These are phyloP conservation scores for Apiotrichum laibachii DNA, from an alignment of 1,284 basidiomycete genomes.

Conservation along the genomic window DNA sequence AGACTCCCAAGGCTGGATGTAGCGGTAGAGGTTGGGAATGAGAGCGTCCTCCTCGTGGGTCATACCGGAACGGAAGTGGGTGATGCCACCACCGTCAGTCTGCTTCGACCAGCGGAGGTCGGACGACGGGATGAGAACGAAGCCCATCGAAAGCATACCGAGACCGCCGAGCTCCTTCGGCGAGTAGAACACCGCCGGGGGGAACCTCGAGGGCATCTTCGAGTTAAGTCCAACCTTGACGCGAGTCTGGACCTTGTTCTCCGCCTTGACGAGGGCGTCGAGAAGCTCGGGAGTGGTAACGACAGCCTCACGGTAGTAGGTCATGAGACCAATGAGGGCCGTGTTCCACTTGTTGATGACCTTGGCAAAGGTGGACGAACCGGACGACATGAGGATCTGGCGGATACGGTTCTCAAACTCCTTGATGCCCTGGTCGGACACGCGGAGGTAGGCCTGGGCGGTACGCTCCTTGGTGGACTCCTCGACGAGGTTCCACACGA, in stretches of 20 bases:
- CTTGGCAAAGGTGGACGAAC: slow-evolving; percentile 98
- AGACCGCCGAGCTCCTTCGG: slow-evolving; percentile 95
- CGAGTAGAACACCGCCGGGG: slow-evolving; percentile 91
- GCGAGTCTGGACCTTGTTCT: slow-evolving; percentile 98
- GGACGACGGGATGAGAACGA: slow-evolving; percentile 95
- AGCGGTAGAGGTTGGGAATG: slow-evolving; percentile 96
- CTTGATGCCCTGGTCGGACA: slow-evolving; percentile 94
- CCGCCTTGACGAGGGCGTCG: slow-evolving; percentile 90
- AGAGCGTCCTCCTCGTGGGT: slow-evolving; percentile 90
- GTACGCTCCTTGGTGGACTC: slow-evolving; percentile 96
- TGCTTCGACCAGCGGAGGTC: slow-evolving; percentile 98
- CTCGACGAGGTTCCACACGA: slow-evolving; percentile 96
- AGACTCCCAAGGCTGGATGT: slow-evolving; percentile 97
- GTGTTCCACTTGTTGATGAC: slow-evolving; percentile 99
- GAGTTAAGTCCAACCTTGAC: slow-evolving; percentile 98
- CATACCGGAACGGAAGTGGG: slow-evolving; percentile 97
- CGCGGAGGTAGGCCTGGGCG: slow-evolving; percentile 93
- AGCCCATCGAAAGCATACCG: slow-evolving; percentile 99
- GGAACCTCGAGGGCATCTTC: slow-evolving; percentile 99
- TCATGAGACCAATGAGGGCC: slow-evolving; percentile 89
- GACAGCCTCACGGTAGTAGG: slow-evolving; percentile 98
- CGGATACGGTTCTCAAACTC: slow-evolving; percentile 95
- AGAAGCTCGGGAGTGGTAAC: slow-evolving; percentile 95
- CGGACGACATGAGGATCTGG: slow-evolving; percentile 97
- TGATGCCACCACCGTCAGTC: slow-evolving; percentile 88